Evolutionary conservation across 768 basidiomycete genomes (phyloP).

Genomic region (Lactifluus piperatus): DNA sequence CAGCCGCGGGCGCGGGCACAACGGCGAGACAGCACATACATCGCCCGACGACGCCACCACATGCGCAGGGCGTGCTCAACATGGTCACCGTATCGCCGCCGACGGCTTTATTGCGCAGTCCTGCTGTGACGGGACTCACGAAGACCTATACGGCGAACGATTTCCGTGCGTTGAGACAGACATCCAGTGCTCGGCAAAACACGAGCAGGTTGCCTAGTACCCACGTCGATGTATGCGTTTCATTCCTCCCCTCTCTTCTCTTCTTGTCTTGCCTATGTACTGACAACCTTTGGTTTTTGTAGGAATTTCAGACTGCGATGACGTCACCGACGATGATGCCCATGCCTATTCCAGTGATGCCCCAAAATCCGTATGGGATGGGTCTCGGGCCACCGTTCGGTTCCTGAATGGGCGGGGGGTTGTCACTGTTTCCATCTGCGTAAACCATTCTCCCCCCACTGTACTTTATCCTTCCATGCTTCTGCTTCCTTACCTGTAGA

Average conservation of each 20-base stretch:
- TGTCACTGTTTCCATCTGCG: neutral
- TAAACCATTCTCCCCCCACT: too few species aligned
- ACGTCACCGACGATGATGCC: slow-evolving; percentile 10
- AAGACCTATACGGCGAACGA: slow-evolving; percentile 79
- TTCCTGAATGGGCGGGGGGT: neutral
- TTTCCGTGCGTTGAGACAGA: slow-evolving; percentile 66
- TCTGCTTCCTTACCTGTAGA: neutral
- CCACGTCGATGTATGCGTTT: slow-evolving; percentile 64
- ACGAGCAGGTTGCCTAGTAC: slow-evolving; percentile 81
- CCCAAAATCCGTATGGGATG: slow-evolving; percentile 12
- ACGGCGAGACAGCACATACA: slow-evolving; percentile 22
- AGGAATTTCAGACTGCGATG: slow-evolving; percentile 15
- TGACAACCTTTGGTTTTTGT: neutral
- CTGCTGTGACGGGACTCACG: slow-evolving; percentile 67
- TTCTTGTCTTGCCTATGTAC: neutral
- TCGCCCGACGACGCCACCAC: slow-evolving; percentile 26
- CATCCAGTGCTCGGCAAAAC: slow-evolving; percentile 63
- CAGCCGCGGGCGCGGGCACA: neutral
- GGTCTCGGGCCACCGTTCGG: slow-evolving; percentile 13
- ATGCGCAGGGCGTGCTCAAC: slow-evolving; percentile 45
- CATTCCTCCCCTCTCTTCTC: neutral
- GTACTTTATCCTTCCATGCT: neutral
- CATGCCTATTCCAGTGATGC: neutral
- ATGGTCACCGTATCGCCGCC: slow-evolving; percentile 63
- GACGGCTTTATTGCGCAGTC: slow-evolving; percentile 58